A percentile compares a stretch with the other conserved stretches of the same genome.
Conservation (phyloP, 345 rosid genomes). For the Lepidium africanum region DNA sequence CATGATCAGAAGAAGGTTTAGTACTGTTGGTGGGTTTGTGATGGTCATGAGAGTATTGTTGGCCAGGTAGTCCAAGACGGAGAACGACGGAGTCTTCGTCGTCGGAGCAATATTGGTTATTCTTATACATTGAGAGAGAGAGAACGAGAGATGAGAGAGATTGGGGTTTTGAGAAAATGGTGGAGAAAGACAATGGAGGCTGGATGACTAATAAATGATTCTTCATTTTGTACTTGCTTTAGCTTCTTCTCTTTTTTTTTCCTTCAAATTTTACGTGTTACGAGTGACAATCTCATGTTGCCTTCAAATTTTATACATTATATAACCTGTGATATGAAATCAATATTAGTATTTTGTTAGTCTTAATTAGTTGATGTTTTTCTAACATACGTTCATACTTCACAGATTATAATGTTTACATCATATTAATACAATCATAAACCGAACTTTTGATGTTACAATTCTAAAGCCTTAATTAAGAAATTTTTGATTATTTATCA, state of each 20-base stretch:
- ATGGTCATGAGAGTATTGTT: slow-evolving; percentile 16
- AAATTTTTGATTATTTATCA: too few relatives aligned
- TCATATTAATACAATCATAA: not conserved
- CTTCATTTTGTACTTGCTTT: slow-evolving; percentile 15
- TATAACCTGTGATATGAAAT: not conserved
- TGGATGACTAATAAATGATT: slow-evolving; percentile 28
- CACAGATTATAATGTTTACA: too few relatives aligned
- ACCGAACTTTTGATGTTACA: too few relatives aligned
- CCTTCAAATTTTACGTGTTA: slow-evolving; percentile 17
- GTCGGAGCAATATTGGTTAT: slow-evolving; percentile 24
- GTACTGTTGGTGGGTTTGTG: slow-evolving; percentile 19
- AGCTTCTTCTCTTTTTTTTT: not conserved
- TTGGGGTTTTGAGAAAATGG: slow-evolving; percentile 25
- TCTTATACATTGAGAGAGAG: slow-evolving; percentile 39
- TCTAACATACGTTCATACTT: not conserved
- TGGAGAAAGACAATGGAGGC: slow-evolving; percentile 36
- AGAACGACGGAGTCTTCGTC: slow-evolving; percentile 65
- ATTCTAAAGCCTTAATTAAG: too few relatives aligned
- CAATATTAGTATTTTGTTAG: not conserved
- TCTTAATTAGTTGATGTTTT: not conserved
- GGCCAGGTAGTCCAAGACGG: slow-evolving; percentile 80
- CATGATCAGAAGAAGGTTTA: slow-evolving; percentile 7
- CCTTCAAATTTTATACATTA: not conserved
- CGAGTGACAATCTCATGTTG: slow-evolving; percentile 10
- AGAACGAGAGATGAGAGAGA: slow-evolving; percentile 12